Evolutionary conservation across 139 green algal genomes (phyloP).

Genomic region (Chloropicon primus): DNA sequence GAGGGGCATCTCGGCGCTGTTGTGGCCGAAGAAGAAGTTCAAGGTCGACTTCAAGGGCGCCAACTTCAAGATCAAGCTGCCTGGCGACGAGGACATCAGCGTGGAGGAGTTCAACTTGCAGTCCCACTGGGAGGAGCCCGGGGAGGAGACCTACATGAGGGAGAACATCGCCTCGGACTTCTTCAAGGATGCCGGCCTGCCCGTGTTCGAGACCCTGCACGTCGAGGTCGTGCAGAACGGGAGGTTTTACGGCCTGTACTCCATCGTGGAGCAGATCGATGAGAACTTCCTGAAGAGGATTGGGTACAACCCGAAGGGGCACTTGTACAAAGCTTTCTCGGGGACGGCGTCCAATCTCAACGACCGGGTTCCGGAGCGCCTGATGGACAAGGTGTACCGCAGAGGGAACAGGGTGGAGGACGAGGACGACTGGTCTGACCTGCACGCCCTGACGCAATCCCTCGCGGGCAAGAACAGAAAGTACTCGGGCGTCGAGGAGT

Average conservation of each 20-base stretch:
- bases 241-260: conserved; percentile 56
- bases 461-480: conserved; percentile 35
- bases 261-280: conserved; percentile 43
- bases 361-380: neutral
- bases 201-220: conserved; percentile 34
- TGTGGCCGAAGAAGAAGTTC: conserved; percentile 49
- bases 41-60: conserved; percentile 15
- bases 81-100: neutral
- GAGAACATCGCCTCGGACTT: conserved; percentile 34
- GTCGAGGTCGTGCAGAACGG: conserved; percentile 53
- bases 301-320: conserved; percentile 18
- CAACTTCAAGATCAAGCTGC: conserved; percentile 4
- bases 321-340: conserved; percentile 1
- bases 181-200: conserved; percentile 25
- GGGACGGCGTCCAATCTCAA: neutral
- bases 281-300: conserved; percentile 27
- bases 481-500: conserved; percentile 13
- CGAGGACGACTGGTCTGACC: conserved; percentile 2
- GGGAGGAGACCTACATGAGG: conserved; percentile 66
- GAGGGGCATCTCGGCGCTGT: conserved; percentile 37
- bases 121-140: conserved; percentile 46
- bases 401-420: neutral
- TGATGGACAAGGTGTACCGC: neutral
- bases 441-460: conserved; percentile 35
- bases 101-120: conserved; percentile 32